Evolutionary conservation across 331 rosid species (phyloP).

Genomic region (Malus hybrid): DNA sequence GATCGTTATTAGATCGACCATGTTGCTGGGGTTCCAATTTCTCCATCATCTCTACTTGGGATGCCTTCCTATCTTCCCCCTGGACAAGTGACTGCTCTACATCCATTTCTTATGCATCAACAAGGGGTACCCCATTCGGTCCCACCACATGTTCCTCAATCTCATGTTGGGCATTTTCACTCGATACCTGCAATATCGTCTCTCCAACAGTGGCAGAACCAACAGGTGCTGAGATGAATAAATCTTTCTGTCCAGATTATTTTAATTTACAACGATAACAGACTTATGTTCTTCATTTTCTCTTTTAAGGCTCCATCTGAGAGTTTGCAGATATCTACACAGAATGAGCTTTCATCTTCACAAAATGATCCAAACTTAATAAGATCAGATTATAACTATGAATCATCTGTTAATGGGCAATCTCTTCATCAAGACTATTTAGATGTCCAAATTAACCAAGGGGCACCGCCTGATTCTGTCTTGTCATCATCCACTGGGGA

Average conservation of each 20-base stretch:
- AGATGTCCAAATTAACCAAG: slow-evolving; percentile 47
- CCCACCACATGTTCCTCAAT: slow-evolving; percentile 65
- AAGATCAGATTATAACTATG: slow-evolving; percentile 62
- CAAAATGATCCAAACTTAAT: slow-evolving; percentile 56
- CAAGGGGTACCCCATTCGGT: slow-evolving; percentile 74
- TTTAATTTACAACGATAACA: neutral
- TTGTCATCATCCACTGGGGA: slow-evolving; percentile 49
- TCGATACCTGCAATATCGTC: slow-evolving; percentile 59
- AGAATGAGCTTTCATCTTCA: slow-evolving; percentile 51
- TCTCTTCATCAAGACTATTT: slow-evolving; percentile 52
- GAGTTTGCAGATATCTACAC: slow-evolving; percentile 44
- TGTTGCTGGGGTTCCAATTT: slow-evolving; percentile 50
- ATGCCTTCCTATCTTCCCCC: slow-evolving; percentile 86
- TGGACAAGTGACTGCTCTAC: slow-evolving; percentile 79
- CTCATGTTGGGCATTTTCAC: slow-evolving; percentile 79
- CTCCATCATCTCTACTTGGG: slow-evolving; percentile 82
- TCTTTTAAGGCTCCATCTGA: slow-evolving; percentile 54
- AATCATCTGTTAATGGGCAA: slow-evolving; percentile 67
- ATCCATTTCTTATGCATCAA: slow-evolving; percentile 86
- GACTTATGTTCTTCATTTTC: slow-evolving; percentile 6
- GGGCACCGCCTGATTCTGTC: slow-evolving; percentile 45
- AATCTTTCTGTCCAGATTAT: neutral
- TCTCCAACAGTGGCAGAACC: slow-evolving; percentile 85
- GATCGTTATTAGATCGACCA: slow-evolving; percentile 52
- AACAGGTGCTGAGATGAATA: slow-evolving; percentile 46